A percentile compares a stretch with the other conserved stretches of the same genome.
Conservation (phyloP, 108 stramenopile genomes). For the Nitzschia sp. region DNA sequence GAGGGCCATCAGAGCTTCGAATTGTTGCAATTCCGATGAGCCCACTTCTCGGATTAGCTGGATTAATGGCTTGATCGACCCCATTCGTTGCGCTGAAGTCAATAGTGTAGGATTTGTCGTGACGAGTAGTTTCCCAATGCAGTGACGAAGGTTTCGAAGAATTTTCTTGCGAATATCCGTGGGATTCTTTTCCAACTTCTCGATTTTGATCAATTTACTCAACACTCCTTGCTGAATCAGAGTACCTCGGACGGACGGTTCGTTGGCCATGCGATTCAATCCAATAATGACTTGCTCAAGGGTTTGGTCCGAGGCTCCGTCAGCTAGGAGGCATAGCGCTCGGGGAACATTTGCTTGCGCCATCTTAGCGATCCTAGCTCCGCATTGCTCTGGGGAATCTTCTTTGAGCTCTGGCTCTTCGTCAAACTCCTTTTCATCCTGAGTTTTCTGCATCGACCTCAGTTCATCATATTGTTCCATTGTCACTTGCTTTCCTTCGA, state of each 20-base stretch:
- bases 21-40: slow-evolving; percentile 88
- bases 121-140: slow-evolving; percentile 92
- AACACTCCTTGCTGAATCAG: slow-evolving; percentile 96
- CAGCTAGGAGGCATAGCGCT: slow-evolving; percentile 81
- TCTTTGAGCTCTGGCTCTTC: slow-evolving; percentile 51
- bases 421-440: slow-evolving; percentile 79
- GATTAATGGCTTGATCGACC: slow-evolving; percentile 87
- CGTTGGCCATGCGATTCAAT: slow-evolving; percentile 84
- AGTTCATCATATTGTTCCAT: slow-evolving; percentile 97
- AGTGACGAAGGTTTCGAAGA: slow-evolving; percentile 76
- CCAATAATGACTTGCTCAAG: slow-evolving; percentile 68
- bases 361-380: slow-evolving; percentile 69
- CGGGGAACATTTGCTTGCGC: slow-evolving; percentile 81
- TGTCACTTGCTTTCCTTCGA: slow-evolving; percentile 91
- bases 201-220: slow-evolving; percentile 72
- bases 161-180: slow-evolving; percentile 72
- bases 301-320: slow-evolving; percentile 83
- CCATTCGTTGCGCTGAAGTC: slow-evolving; percentile 87
- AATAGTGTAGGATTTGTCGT: slow-evolving; percentile 93
- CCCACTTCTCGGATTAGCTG: slow-evolving; percentile 84
- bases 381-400: slow-evolving; percentile 63
- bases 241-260: slow-evolving; percentile 77
- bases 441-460: slow-evolving; percentile 79
- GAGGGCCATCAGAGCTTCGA: slow-evolving; percentile 92
- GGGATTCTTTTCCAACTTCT: slow-evolving; percentile 59